A percentile compares a stretch with the other conserved stretches of the same genome.
phyloP scores from a whole-genome alignment of 441 rosid genomes.

The Aquilaria agallochum region DNA sequence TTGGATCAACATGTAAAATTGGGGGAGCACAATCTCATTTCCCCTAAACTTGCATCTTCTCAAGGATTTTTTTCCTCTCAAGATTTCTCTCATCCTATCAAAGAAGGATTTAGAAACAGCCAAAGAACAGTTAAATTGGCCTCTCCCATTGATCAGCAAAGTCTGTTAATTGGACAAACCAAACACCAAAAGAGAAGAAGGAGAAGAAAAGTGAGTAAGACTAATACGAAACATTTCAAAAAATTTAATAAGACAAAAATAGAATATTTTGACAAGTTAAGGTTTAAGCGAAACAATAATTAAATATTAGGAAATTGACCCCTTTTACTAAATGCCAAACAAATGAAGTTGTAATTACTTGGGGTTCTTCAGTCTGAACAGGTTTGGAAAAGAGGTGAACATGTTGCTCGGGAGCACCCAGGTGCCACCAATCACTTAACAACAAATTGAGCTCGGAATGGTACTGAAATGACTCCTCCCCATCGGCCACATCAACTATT shows the following conservation, averaged over 20 bases:
- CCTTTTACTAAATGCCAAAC: too few relatives aligned
- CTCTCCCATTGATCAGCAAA: slow-evolving; percentile 76
- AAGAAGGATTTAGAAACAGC: slow-evolving; percentile 26
- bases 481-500: slow-evolving; percentile 53
- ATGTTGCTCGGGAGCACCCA: slow-evolving; percentile 52
- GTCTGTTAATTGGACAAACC: slow-evolving; percentile 21
- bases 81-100: not conserved
- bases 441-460: slow-evolving; percentile 60
- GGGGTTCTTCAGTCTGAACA: slow-evolving; percentile 74
- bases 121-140: slow-evolving; percentile 69
- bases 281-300: too few relatives aligned
- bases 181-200: too few relatives aligned
- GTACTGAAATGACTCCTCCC: slow-evolving; percentile 34
- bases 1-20: slow-evolving; percentile 41
- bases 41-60: slow-evolving; percentile 40
- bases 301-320: too few relatives aligned
- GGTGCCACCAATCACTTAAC: slow-evolving; percentile 89
- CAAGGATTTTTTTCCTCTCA: slow-evolving; percentile 21
- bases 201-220: too few relatives aligned
- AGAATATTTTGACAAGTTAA: not conserved
- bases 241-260: too few relatives aligned
- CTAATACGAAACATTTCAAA: too few relatives aligned
- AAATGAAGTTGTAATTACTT: slow-evolving; percentile 26
- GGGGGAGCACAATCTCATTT: slow-evolving; percentile 56
- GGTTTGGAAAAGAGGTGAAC: slow-evolving; percentile 66